These are phyloP conservation scores for Ustilago crameri DNA, from an alignment of 1,284 basidiomycete genomes.

Conservation along the genomic window DNA sequence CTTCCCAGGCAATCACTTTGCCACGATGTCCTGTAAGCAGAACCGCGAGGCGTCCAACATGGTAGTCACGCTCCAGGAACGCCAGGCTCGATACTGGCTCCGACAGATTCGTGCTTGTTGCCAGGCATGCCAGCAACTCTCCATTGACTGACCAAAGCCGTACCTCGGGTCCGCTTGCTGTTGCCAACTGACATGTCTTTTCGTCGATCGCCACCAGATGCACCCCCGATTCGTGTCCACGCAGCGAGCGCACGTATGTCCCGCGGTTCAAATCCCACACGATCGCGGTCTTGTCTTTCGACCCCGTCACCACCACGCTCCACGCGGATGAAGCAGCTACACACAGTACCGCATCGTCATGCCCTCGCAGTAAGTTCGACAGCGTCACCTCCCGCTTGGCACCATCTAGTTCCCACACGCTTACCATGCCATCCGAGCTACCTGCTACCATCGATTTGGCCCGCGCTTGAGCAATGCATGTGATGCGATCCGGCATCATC, in stretches of 20 bases:
- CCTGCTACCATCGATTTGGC: conserved; percentile 79
- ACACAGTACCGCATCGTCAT: conserved; percentile 77
- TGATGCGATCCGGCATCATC: conserved; percentile 36
- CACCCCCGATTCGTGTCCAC: conserved; percentile 71
- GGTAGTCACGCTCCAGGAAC: conserved; percentile 80
- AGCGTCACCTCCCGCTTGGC: conserved; percentile 34
- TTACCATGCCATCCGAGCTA: conserved; percentile 70
- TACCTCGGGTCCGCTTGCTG: conserved; percentile 77
- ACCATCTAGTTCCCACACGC: conserved; percentile 50
- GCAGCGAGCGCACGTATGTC: conserved; percentile 55
- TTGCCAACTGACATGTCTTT: conserved; percentile 83
- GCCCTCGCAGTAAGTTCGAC: conserved; percentile 76
- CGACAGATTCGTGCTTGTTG: conserved; percentile 70
- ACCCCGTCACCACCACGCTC: conserved; percentile 86
- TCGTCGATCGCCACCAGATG: conserved; percentile 83
- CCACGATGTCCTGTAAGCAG: conserved; percentile 65
- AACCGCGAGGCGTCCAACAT: conserved; percentile 53
- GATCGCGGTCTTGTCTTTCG: conserved; percentile 83
- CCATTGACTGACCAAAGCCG: conserved; percentile 85
- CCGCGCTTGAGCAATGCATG: conserved; percentile 78
- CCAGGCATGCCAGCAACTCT: conserved; percentile 76
- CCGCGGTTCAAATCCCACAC: conserved; percentile 88
- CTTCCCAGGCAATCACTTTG: conserved; percentile 60
- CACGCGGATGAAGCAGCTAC: conserved; percentile 82
- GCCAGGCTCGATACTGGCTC: conserved; percentile 76